A percentile compares a stretch with the other conserved stretches of the same genome.
Conservation (phyloP, 768 basidiomycete species). For the Dendrothele bispora region DNA sequence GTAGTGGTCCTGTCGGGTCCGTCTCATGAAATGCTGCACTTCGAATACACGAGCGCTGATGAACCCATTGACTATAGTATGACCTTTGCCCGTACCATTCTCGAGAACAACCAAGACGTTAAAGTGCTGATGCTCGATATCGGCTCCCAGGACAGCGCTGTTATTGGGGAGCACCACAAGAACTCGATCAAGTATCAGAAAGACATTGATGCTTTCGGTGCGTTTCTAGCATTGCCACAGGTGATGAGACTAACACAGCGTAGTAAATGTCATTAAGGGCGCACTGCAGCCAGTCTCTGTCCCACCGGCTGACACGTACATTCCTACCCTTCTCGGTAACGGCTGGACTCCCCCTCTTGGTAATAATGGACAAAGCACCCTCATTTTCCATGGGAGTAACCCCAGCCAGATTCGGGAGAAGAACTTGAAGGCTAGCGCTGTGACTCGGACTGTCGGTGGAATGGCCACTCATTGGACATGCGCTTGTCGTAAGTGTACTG, state of each 20-base stretch:
- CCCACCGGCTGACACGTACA: not conserved
- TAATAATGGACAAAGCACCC: not conserved
- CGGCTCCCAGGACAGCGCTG: not conserved
- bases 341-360: not conserved
- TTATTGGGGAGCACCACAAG: not conserved
- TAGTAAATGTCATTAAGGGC: not conserved
- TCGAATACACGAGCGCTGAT: too few species aligned
- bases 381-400: not conserved
- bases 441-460: slow-evolving; percentile 6
- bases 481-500: not conserved
- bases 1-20: slow-evolving; percentile 1
- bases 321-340: not conserved
- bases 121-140: not conserved
- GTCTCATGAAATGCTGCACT: too few species aligned
- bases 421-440: slow-evolving; percentile 1
- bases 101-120: too few species aligned
- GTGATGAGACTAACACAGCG: not conserved
- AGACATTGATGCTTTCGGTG: not conserved
- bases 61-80: too few species aligned
- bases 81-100: too few species aligned
- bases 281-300: slow-evolving; percentile 1
- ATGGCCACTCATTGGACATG: slow-evolving; percentile 10
- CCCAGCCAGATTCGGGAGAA: not conserved
- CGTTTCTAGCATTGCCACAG: not conserved
- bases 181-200: slow-evolving; percentile 2